Base-by-base conservation (phyloP, 177 flowering plant genomes). In the Telopea speciosissima region DNA sequence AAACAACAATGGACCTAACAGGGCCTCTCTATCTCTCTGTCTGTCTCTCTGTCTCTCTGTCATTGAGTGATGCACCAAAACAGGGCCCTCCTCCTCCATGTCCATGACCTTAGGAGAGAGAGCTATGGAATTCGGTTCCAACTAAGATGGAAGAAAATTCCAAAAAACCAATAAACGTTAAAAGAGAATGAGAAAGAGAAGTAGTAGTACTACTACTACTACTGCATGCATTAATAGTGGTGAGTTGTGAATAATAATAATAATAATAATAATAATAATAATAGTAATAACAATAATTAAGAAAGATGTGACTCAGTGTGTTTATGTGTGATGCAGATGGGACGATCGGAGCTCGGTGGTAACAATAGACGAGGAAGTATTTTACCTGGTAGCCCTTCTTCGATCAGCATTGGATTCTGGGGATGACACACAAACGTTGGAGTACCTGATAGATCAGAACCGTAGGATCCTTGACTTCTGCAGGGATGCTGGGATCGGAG, bases 291-390 rank as follows among this genome's bases (percentile, higher is more conserved):
- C 2, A 19, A 5, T 21, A 17, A 3, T 54, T 16, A n/a, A n/a
- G n/a, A n/a, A n/a, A n/a, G n/a, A n/a, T n/a, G n/a, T n/a, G n/a
- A n/a, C n/a, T n/a, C n/a, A n/a, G n/a, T 31, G 33, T 44, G 21
- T 21, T 12, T 54, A n/a, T 54, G 12, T 68, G 33, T 73, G 61
- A 23, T 76, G 74, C 68, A 93, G 98, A 79, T 93, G 98, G 98
- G 93, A 93, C 76, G 70, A 82, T 7, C 71, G 81, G 68, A 86
- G 72, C 63, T 93, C 98, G 10, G 96, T 74, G 61, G 94, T 91
- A 69, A 91, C 89, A 26, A 94, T 97, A 23, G 88, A 90, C 0
- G 97, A 90, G 73, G 91, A 88, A 8, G 85, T 89, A 71, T 93
- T 93, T 74, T 93, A 93, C 77, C 67, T 90, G 31, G 97, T 93